A percentile compares a stretch with the other conserved stretches of the same genome.
These are phyloP conservation scores for Eragrostis nindensis DNA, from an alignment of 176 grass and related monocot genomes.

Conservation along the genomic window DNA sequence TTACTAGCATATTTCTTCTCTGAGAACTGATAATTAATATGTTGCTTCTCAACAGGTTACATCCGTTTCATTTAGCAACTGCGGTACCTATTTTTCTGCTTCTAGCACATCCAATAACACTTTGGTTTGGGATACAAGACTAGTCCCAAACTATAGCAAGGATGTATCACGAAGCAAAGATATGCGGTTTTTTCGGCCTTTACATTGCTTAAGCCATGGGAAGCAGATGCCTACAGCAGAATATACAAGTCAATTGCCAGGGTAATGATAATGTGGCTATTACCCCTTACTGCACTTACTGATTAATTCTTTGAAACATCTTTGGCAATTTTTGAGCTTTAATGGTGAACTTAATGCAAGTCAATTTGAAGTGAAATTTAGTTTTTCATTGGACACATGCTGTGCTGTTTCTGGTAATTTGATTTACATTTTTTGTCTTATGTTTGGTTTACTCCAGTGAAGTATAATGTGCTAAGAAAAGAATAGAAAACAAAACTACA, in stretches of 20 bases:
- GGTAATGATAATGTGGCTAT: slow-evolving; percentile 42
- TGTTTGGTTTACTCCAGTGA: neutral
- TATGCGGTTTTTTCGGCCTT: slow-evolving; percentile 88
- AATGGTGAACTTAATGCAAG: neutral
- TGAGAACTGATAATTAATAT: slow-evolving; percentile 40
- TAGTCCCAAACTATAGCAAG: slow-evolving; percentile 66
- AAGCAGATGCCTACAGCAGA: slow-evolving; percentile 82
- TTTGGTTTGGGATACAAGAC: slow-evolving; percentile 83
- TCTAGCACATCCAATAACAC: slow-evolving; percentile 89
- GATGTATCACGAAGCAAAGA: slow-evolving; percentile 61
- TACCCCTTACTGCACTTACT: slow-evolving; percentile 42
- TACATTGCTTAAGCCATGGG: slow-evolving; percentile 92
- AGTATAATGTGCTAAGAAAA: neutral
- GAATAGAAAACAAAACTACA: neutral
- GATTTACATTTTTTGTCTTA: neutral
- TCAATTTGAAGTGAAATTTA: slow-evolving; percentile 5
- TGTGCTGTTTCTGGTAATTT: neutral
- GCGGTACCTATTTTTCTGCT: slow-evolving; percentile 90
- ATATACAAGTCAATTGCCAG: slow-evolving; percentile 76
- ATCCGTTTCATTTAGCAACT: slow-evolving; percentile 91
- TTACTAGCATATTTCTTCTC: slow-evolving; percentile 38
- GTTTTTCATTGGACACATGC: neutral
- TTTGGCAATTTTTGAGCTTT: slow-evolving; percentile 25
- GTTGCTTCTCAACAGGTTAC: slow-evolving; percentile 67
- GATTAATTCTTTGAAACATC: slow-evolving; percentile 19